Evolutionary conservation across 2,329 filamentous ascomycete species (phyloP).

Genomic region (Hypoxylon sp.): DNA sequence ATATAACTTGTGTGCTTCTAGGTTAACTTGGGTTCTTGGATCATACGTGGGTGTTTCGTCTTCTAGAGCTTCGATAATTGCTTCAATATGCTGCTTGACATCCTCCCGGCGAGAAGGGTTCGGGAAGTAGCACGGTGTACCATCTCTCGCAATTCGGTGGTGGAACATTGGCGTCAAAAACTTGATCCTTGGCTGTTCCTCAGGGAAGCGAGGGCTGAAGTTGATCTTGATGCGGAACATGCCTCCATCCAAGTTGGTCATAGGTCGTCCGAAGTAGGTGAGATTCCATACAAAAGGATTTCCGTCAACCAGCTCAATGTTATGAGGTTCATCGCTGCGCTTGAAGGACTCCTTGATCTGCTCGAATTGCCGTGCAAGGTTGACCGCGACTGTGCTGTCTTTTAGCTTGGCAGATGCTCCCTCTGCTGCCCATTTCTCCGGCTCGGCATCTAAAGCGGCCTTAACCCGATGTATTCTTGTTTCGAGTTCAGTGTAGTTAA

Average conservation of each 20-base stretch:
- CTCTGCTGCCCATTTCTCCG: constrained; percentile 77
- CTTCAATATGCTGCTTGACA: constrained; percentile 85
- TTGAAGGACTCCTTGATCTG: constrained; percentile 85
- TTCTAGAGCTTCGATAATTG: constrained; percentile 85
- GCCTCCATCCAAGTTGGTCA: constrained; percentile 94
- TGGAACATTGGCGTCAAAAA: constrained; percentile 90
- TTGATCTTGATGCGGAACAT: constrained; percentile 85
- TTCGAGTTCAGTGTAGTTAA: constrained; percentile 83
- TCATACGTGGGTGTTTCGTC: constrained; percentile 92
- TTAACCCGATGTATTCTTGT: constrained; percentile 78
- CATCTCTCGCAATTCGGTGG: constrained; percentile 84
- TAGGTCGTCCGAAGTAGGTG: constrained; percentile 91
- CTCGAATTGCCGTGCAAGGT: constrained; percentile 86
- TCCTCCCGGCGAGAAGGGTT: constrained; percentile 76
- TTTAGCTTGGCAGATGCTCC: constrained; percentile 74
- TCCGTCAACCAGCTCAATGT: constrained; percentile 80
- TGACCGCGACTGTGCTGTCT: constrained; percentile 83
- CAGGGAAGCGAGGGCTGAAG: constrained; percentile 88
- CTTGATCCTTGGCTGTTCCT: constrained; percentile 86
- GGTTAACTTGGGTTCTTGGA: constrained; percentile 87
- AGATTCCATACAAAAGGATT: constrained; percentile 93
- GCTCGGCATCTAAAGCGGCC: constrained; percentile 79
- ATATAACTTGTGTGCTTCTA: constrained; percentile 86
- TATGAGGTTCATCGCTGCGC: constrained; percentile 77
- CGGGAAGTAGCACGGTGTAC: constrained; percentile 86